Base-by-base conservation (phyloP, 805 yeast species). In the Yarrowia sp. region DNA sequence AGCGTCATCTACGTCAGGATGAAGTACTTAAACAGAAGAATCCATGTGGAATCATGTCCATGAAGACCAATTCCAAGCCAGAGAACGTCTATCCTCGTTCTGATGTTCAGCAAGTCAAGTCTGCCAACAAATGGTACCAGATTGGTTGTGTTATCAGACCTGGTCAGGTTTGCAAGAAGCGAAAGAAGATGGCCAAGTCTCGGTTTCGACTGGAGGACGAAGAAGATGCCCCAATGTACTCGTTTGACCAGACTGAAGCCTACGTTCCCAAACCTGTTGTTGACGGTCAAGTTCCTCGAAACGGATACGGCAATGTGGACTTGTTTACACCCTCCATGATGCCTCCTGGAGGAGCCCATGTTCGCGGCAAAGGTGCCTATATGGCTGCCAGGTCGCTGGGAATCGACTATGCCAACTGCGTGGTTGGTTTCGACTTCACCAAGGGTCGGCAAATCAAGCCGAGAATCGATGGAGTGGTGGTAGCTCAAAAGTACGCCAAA, bases 101-200 rank as follows among this genome's bases (percentile, higher is more conserved):
- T 0, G 85, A 87, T 69, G 90, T 95, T 1, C 80, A 83, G 54
- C 71, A 71, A 2, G 81, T 92, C 21, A 79, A 85, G 65, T 85
- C 96, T 0, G 89, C 96, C 0, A 86, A 85, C 69, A 91, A 89
- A 1, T 95, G 98, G 98, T 90, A 87, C 71, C 81, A 88, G 75
- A 77, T 81, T 48, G 99, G 99, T 0, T 77, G 97, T 21, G 80
- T 85, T 0, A 74, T 95, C 38, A 89, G 85, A 70, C 73, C 85
- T 0, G 97, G 96, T 0, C 85, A 80, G 38, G 84, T 85, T 67
- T 75, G 79, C 7, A 79, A 75, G 30, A 77, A 74, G 66, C 77
- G 78, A 44, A 71, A 69, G 10, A 64, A 46, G 35, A 14, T 44
- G 11, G 68, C 67, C 12, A 72, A 68, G 62, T 67, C 67, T n/a